Evolutionary conservation across 1,284 basidiomycete genomes (phyloP), one percentile per base, ranked within the genome.

Genomic region (Ganoderma sinense): DNA sequence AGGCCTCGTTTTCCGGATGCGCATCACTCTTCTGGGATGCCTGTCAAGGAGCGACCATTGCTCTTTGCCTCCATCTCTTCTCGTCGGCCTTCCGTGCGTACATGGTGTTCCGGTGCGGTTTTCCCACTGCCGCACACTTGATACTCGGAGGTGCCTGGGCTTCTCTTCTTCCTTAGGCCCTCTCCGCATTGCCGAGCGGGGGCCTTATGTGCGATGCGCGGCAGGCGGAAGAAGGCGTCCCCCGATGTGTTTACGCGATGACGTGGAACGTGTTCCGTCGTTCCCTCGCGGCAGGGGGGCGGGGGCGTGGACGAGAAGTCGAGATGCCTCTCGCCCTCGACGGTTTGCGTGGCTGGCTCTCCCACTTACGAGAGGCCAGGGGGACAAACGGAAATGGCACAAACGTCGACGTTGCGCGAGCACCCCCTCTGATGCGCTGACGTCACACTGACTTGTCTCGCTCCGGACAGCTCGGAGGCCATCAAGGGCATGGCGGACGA

Each of bases 401-500:
- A 18, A 3, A 31, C 16, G 14, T 18, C 29, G 53, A 0, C 23
- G 16, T 31, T 26, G 48, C 51, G 51, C 23, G 23, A 29, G 51
- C 16, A 20, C 53, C 26, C 53, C 29, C 53, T 23, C 23, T 43
- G 43, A 64, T 33, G 26, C 18, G 59, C 31, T 48, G 59, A 63
- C 53, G 61, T 63, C 66, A 62, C 45, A 61, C 69, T 71, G 55
- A 73, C 69, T 53, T 63, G 53, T 53, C 65, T 71, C 66, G 45
- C 53, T 70, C 65, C 66, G 67, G 59, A 20, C 68, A 76, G 75
- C 29, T 69, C 74, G 70, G 75, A 77, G 60, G 71, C 73, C 63
- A 70, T 75, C 72, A 77, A 75, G 69, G 75, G 75, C 64, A 77
- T 77, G 74, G 73, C 75, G 18, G 75, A 77, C 65, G 75, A 77